Evolutionary conservation across 1,284 basidiomycete genomes (phyloP), one percentile per base, ranked within the genome.

Genomic region (Cryptococcus deneoformans): DNA sequence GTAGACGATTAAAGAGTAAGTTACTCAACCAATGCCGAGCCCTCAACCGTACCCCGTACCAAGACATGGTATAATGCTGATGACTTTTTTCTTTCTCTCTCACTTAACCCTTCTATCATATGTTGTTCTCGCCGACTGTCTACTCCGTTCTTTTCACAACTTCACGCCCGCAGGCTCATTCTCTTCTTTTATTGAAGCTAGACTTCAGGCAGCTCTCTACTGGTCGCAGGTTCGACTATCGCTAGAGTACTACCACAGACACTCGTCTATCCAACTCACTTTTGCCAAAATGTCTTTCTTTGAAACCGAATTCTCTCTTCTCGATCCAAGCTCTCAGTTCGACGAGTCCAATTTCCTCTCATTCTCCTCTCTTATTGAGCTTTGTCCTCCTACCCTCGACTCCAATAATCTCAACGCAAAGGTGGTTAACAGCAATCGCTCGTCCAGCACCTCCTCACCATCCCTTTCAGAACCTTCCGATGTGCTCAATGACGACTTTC

Each of bases 341-440:
- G 56, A 65, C 50, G 53, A 63, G 42, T 53, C 54, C 35, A 51
- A 65, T 14, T 73, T 70, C 65, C 60, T 71, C 46, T 68, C 71
- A 29, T 73, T 73, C 60, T 65, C 68, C 36, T 70, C 71, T 12
- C 66, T 73, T 46, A 63, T 67, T 57, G 56, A 68, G n/a, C 49
- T 58, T 37, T 49, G 57, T 14, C 52, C 53, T 20, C 53, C 52
- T 8, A 46, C 55, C n/a, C n/a, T 46, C n/a, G 35, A 44, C 20
- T 12, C 6, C 46, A 8, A 29, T 29, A 38, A 49, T 10, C 43
- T 52, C 36, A 55, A 59, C 43, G 16, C 47, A 8, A 60, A 56
- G 50, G 42, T 45, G 51, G 50, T 50, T n/a, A 49, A 47, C 29
- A 45, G 53, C 12, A 56, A 57, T 43, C 52, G 58, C 5, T 47